phyloP scores from a whole-genome alignment of 73 alveolate genomes.

The Paramecium octaurelia region DNA sequence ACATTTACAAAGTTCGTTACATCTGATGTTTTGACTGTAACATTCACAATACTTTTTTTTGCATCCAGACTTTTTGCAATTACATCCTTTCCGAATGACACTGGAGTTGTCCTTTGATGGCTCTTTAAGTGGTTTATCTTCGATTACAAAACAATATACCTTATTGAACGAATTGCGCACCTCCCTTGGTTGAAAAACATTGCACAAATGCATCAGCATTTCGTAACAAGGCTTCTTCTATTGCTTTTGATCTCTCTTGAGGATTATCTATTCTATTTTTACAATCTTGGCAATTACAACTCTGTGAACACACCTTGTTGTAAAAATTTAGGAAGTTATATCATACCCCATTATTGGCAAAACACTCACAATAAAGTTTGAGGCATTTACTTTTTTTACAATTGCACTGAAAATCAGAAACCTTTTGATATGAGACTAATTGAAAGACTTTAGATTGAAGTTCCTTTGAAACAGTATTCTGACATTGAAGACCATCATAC shows the following conservation, averaged over 20 bases:
- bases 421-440: not conserved
- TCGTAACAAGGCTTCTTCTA: constrained; percentile 31
- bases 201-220: constrained; percentile 43
- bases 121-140: not conserved
- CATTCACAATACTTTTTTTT: constrained; percentile 76
- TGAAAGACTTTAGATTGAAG: constrained; percentile 4
- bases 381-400: constrained; percentile 49
- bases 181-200: not conserved
- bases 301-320: constrained; percentile 15
- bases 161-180: not conserved
- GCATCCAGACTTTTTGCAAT: constrained; percentile 76
- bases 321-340: not conserved
- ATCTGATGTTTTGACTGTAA: constrained; percentile 56
- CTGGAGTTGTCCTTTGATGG: not conserved
- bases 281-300: constrained; percentile 52
- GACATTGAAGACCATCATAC: not conserved
- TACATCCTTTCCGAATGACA: constrained; percentile 60
- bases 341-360: constrained; percentile 43
- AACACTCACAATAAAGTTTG: constrained; percentile 56
- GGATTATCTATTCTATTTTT: constrained; percentile 50
- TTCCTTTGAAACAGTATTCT: constrained; percentile 40
- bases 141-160: not conserved
- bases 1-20: constrained; percentile 66
- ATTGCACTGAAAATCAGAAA: constrained; percentile 34
- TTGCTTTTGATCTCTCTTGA: constrained; percentile 42